Evolutionary conservation across 169 alveolate species (phyloP).

Genomic region (Theileria luwenshuni): DNA sequence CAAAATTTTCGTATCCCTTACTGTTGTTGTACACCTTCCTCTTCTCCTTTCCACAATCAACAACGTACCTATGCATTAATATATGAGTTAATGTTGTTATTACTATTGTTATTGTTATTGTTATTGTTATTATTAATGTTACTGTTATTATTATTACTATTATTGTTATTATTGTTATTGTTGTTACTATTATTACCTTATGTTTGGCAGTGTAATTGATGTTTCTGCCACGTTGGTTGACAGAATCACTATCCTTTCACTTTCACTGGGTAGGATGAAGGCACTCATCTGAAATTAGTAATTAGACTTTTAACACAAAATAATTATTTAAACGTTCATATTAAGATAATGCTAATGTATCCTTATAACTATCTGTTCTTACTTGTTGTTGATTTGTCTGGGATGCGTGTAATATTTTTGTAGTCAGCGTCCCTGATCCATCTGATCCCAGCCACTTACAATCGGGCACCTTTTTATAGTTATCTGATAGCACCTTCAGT

Average conservation of each 20-base stretch:
- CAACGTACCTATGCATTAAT: constrained; percentile 86
- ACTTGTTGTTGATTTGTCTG: constrained; percentile 83
- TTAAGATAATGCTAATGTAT: constrained; percentile 34
- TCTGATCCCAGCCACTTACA: constrained; percentile 75
- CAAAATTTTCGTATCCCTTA: constrained; percentile 86
- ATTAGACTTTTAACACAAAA: too few relatives aligned
- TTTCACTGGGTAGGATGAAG: constrained; percentile 84
- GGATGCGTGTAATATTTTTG: constrained; percentile 89
- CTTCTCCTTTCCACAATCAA: constrained; percentile 96
- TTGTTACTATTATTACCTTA: too few relatives aligned
- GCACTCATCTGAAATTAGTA: constrained; percentile 71
- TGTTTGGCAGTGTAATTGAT: constrained; percentile 97
- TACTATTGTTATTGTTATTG: too few relatives aligned
- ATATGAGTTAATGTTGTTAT: too few relatives aligned
- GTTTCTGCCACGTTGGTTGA: constrained; percentile 99
- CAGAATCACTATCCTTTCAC: constrained; percentile 91
- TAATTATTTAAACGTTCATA: constrained; percentile 8
- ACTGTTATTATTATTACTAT: too few relatives aligned
- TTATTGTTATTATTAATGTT: too few relatives aligned
- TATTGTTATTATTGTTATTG: too few relatives aligned
- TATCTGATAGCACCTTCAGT: constrained; percentile 37
- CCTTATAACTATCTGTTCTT: constrained; percentile 24
- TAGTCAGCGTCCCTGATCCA: constrained; percentile 69
- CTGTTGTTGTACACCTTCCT: constrained; percentile 84
- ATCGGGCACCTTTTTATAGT: constrained; percentile 38